Percentiles rank a stretch among this genome's conserved stretches.
These are phyloP conservation scores for Aspergillus ostianus DNA, from an alignment of 495 filamentous ascomycete species.

Conservation along the genomic window DNA sequence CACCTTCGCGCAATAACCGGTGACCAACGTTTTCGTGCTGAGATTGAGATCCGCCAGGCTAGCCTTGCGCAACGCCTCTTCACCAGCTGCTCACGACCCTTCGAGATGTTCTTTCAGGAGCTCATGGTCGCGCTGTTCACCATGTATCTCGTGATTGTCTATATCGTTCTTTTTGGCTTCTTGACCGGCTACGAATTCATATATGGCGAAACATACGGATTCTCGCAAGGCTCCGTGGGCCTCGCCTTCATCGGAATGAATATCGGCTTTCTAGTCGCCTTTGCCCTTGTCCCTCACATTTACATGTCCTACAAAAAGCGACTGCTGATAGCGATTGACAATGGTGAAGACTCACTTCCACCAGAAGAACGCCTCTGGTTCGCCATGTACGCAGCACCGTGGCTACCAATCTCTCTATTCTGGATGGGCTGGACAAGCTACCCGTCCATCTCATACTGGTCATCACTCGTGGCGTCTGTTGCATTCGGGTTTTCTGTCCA, in stretches of 20 bases:
- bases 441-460: constrained; percentile 8
- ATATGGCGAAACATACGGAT: constrained; percentile 53
- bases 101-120: constrained; percentile 35
- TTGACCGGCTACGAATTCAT: constrained; percentile 59
- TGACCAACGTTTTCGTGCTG: constrained; percentile 36
- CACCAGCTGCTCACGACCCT: constrained; percentile 37
- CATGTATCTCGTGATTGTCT: constrained; percentile 56
- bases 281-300: constrained; percentile 45
- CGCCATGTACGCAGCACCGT: constrained; percentile 10
- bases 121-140: constrained; percentile 48
- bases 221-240: constrained; percentile 47
- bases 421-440: constrained; percentile 15
- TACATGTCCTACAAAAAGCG: constrained; percentile 28
- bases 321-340: background rate
- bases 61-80: constrained; percentile 26
- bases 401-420: constrained; percentile 11
- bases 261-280: constrained; percentile 48
- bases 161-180: constrained; percentile 62
- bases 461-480: constrained; percentile 1
- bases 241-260: constrained; percentile 55
- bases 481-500: constrained; percentile 7
- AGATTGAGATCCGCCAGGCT: constrained; percentile 35
- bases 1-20: constrained; percentile 41
- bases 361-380: constrained; percentile 12
- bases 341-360: background rate